phyloP scores from a whole-genome alignment of 1,284 basidiomycete species.

The Boletellus deceptivus region DNA sequence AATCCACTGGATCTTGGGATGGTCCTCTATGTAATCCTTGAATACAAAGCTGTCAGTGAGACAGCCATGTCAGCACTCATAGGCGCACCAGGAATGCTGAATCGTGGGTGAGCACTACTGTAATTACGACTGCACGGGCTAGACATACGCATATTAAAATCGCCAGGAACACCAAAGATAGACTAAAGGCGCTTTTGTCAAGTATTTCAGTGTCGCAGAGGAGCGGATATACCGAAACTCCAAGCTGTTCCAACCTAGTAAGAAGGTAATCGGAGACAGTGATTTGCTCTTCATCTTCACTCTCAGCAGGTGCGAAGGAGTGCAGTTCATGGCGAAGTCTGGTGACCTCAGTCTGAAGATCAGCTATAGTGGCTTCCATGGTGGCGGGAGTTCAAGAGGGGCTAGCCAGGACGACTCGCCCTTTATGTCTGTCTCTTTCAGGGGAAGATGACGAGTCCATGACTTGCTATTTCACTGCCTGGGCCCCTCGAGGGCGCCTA shows the following conservation, averaged over 20 bases:
- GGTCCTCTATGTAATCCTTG: constrained; percentile 84
- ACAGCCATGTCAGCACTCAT: not conserved
- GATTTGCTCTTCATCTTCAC: constrained; percentile 45
- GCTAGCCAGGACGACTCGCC: not conserved
- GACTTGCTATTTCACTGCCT: too few species aligned
- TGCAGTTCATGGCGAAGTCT: constrained; percentile 55
- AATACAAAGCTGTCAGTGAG: not conserved
- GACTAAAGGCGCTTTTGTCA: constrained; percentile 37
- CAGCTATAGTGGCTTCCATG: constrained; percentile 19
- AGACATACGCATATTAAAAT: constrained; percentile 78
- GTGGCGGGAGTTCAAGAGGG: not conserved
- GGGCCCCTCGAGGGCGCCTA: too few species aligned
- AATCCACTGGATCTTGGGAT: constrained; percentile 80
- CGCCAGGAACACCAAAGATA: constrained; percentile 89
- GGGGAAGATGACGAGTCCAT: not conserved
- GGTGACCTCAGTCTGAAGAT: constrained; percentile 51
- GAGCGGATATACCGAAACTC: constrained; percentile 50
- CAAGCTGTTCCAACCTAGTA: constrained; percentile 65
- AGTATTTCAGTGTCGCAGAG: not conserved
- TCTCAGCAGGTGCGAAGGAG: constrained; percentile 36
- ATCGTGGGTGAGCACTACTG: not conserved
- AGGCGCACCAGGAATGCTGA: constrained; percentile 52
- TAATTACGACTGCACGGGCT: not conserved
- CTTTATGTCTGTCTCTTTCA: constrained; percentile 5
- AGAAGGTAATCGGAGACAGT: constrained; percentile 71